Evolutionary conservation across 1,139 yeast species (phyloP).

Genomic region (Taphrina confusa): DNA sequence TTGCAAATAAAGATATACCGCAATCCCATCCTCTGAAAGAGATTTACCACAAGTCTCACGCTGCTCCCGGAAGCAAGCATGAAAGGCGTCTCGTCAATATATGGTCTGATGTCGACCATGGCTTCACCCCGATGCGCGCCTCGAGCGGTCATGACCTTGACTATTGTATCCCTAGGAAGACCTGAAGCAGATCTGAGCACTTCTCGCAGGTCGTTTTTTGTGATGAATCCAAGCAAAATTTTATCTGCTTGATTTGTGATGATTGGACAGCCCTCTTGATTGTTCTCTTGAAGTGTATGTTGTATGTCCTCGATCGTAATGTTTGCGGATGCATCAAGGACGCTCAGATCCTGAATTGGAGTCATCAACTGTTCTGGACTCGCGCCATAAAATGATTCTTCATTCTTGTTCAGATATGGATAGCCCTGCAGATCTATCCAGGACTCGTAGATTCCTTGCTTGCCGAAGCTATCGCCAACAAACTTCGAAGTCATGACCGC

Average conservation of each 20-base stretch:
- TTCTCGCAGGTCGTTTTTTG: background rate
- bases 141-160: background rate
- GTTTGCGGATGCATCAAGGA: background rate
- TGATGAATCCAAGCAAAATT: background rate
- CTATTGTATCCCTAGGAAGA: background rate
- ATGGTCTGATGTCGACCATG: background rate
- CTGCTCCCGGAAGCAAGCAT: conserved; percentile 1
- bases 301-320: background rate
- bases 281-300: background rate
- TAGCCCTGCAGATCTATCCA: conserved; percentile 16
- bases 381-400: conserved; percentile 3
- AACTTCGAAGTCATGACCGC: conserved; percentile 37
- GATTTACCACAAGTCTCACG: conserved; percentile 14
- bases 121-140: background rate
- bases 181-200: background rate
- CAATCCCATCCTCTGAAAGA: conserved; percentile 13
- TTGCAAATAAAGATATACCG: conserved; percentile 15
- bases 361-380: background rate
- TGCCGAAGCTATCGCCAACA: conserved; percentile 34
- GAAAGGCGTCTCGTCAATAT: conserved; percentile 10
- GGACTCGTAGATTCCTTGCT: conserved; percentile 35
- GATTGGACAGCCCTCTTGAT: conserved; percentile 11
- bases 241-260: background rate
- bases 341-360: background rate
- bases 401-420: conserved; percentile 25